Conservation (phyloP, 2,329 filamentous ascomycete species). For the Hypoxylon rubiginosum region DNA sequence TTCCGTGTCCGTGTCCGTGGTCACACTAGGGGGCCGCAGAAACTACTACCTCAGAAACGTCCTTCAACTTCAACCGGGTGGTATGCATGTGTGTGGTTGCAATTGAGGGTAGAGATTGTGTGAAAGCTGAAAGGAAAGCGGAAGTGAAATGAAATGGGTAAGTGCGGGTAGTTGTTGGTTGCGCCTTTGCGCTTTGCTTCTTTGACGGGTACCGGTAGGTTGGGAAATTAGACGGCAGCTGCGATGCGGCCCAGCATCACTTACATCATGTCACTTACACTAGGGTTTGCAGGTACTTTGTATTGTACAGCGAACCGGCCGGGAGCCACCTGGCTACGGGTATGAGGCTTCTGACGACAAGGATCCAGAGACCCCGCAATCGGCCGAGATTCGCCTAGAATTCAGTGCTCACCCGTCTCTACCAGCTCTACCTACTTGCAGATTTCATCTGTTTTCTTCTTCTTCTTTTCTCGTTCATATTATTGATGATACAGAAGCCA, state of each 20-base stretch:
- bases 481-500: background rate
- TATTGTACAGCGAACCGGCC: constrained; percentile 3
- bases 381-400: constrained; percentile 9
- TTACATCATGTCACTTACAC: too few relatives aligned
- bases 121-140: constrained; percentile 1
- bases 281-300: background rate
- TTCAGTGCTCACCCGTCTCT: too few relatives aligned
- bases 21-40: constrained; percentile 9
- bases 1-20: constrained; percentile 2
- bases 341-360: constrained; percentile 4
- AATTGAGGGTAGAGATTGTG: background rate
- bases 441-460: too few relatives aligned
- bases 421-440: background rate
- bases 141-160: background rate
- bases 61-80: constrained; percentile 7
- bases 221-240: constrained; percentile 20
- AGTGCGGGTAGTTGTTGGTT: too few relatives aligned
- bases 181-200: background rate
- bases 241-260: background rate
- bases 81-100: constrained; percentile 10
- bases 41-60: constrained; percentile 9
- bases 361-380: constrained; percentile 21
- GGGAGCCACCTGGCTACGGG: too few relatives aligned
- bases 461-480: too few relatives aligned
- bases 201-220: constrained; percentile 11